Conservation (phyloP, 2,329 filamentous ascomycete genomes). For the Colletotrichum sp. region DNA sequence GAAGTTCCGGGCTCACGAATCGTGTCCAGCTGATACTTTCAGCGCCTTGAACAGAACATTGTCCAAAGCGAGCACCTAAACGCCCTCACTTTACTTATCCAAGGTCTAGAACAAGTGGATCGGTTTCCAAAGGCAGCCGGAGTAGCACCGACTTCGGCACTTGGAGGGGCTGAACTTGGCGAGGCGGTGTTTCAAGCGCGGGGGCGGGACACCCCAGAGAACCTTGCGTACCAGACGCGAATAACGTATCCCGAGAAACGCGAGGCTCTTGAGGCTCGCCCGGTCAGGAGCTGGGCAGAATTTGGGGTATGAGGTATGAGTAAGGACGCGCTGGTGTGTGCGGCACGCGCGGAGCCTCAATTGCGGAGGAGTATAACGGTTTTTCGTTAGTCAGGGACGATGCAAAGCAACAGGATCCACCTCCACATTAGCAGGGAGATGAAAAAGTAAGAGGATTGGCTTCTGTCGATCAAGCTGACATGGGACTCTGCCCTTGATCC, state of each 20-base stretch:
- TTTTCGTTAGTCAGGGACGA: neutral
- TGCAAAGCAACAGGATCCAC: neutral
- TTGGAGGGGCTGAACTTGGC: neutral
- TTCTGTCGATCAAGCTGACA: neutral
- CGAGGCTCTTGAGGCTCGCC: neutral
- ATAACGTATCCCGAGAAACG: neutral
- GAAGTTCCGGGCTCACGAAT: neutral
- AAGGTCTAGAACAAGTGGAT: neutral
- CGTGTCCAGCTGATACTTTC: neutral
- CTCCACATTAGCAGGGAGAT: neutral
- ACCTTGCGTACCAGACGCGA: neutral
- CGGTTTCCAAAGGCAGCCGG: neutral
- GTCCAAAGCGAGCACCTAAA: neutral
- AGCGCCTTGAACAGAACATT: neutral
- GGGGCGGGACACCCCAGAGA: neutral
- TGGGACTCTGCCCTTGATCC: neutral
- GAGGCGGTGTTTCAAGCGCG: neutral
- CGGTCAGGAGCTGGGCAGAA: neutral
- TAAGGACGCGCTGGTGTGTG: neutral
- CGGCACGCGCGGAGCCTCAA: neutral
- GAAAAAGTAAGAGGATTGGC: neutral
- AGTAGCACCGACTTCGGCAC: neutral
- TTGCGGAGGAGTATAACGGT: neutral
- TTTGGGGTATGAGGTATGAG: neutral
- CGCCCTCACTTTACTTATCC: neutral